Evolutionary conservation across 1,284 basidiomycete species (phyloP).

Genomic region (Hortiboletus rubellus): DNA sequence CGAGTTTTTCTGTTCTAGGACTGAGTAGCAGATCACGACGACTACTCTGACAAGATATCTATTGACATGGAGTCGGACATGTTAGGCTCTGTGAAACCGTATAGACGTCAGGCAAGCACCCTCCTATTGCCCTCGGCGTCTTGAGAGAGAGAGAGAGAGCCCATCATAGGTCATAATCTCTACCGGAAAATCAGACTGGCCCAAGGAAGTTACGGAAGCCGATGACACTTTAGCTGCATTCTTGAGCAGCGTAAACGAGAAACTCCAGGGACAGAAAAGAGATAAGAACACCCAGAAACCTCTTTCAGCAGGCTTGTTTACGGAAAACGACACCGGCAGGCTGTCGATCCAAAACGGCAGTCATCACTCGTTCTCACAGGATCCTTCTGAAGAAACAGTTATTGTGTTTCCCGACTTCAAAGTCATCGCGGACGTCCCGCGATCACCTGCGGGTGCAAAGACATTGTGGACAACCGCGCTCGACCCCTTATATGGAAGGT

Average conservation of each 20-base stretch:
- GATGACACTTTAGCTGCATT: conserved; percentile 67
- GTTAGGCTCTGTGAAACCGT: conserved; percentile 81
- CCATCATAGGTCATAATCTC: conserved; percentile 73
- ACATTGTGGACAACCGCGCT: conserved; percentile 66
- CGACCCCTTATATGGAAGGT: conserved; percentile 52
- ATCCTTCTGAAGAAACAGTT: conserved; percentile 67
- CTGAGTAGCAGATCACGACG: conserved; percentile 59
- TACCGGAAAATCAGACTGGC: conserved; percentile 88
- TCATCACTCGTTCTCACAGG: conserved; percentile 62
- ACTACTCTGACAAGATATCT: conserved; percentile 68
- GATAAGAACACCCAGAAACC: conserved; percentile 16
- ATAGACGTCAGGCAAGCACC: conserved; percentile 67
- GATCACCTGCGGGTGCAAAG: conserved; percentile 63
- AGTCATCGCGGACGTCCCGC: conserved; percentile 68
- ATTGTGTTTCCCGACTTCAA: conserved; percentile 92
- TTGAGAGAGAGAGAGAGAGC: neutral
- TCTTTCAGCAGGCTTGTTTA: conserved; percentile 55
- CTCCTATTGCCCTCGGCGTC: neutral
- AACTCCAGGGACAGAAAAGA: conserved; percentile 24
- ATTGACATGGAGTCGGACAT: conserved; percentile 78
- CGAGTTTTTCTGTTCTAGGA: conserved; percentile 5
- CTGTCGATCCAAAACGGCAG: conserved; percentile 82
- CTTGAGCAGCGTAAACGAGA: conserved; percentile 44
- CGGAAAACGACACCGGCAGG: conserved; percentile 50
- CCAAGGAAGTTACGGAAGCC: conserved; percentile 69